Conservation (phyloP, 148 eudicot genomes). For the Chenopodium album region DNA sequence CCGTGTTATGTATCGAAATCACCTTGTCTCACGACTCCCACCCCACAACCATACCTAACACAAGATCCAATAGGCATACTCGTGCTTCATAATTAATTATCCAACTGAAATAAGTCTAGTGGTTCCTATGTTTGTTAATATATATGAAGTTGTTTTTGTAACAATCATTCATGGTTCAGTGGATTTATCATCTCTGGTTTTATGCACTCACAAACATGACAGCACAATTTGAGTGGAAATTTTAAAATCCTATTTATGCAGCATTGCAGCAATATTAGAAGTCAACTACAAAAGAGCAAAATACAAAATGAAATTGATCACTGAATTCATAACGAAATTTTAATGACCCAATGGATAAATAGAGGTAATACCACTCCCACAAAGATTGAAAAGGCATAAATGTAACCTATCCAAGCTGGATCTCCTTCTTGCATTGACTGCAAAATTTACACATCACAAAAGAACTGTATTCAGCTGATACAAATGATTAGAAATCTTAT, state of each 20-base stretch:
- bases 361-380: conserved; percentile 84
- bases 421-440: conserved; percentile 97
- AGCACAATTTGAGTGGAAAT: background rate
- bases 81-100: too few relatives aligned
- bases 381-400: conserved; percentile 85
- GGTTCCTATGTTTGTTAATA: too few relatives aligned
- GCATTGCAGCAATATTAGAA: background rate
- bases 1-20: too few relatives aligned
- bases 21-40: too few relatives aligned
- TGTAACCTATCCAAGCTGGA: conserved; percentile 90
- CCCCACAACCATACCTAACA: too few relatives aligned
- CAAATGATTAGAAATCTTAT: background rate
- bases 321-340: background rate
- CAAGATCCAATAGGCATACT: too few relatives aligned
- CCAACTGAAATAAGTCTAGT: too few relatives aligned
- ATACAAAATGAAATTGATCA: too few relatives aligned
- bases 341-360: background rate
- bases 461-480: background rate
- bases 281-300: background rate
- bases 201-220: background rate
- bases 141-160: too few relatives aligned
- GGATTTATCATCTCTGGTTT: background rate
- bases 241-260: background rate
- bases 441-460: conserved; percentile 28
- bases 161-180: too few relatives aligned